Evolutionary conservation across 2,329 filamentous ascomycete genomes (phyloP), one percentile per base, ranked within the genome.

Genomic region (Pseudohalonectria lignicola): DNA sequence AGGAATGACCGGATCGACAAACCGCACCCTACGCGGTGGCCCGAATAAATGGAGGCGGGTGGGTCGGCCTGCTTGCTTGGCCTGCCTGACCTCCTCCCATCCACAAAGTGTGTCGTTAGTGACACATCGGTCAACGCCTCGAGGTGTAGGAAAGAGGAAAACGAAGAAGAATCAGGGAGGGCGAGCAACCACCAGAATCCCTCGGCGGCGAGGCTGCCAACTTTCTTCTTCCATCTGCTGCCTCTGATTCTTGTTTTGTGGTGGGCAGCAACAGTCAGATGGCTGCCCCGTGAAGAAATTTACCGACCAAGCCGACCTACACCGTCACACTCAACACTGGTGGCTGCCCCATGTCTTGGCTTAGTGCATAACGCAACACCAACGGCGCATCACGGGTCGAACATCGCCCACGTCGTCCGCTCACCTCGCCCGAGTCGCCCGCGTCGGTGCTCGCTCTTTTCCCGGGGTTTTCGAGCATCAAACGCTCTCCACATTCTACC

Each of bases 211-310:
- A n/a, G n/a, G n/a, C n/a, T n/a, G n/a, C n/a, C n/a, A n/a, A n/a
- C 12, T 26, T 26, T 26, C 23, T 8, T 12, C 23, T 26, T 26
- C 23, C 12, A 26, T 26, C 23, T 26, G 8, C 12, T 12, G 7
- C 12, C 23, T 26, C 23, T 7, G 7, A 8, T 26, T 12, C 23
- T 26, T 26, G 23, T 26, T 26, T 26, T 26, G 39, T 39, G 41
- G 34, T 39, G 35, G 28, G 31, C 33, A 42, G 36, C 37, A 12
- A 41, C 36, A 31, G 37, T 43, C 41, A 45, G 36, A 38, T 38
- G 36, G 13, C 17, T 35, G 25, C 15, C 33, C 19, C 6, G 8
- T 25, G n/a, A 21, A 23, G 18, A 26, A 18, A 26, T 5, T n/a
- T 35, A n/a, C n/a, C n/a, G n/a, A n/a, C n/a, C n/a, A n/a, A n/a